Evolutionary conservation across 2,329 filamentous ascomycete genomes (phyloP).

Genomic region (Aspergillus candidus): DNA sequence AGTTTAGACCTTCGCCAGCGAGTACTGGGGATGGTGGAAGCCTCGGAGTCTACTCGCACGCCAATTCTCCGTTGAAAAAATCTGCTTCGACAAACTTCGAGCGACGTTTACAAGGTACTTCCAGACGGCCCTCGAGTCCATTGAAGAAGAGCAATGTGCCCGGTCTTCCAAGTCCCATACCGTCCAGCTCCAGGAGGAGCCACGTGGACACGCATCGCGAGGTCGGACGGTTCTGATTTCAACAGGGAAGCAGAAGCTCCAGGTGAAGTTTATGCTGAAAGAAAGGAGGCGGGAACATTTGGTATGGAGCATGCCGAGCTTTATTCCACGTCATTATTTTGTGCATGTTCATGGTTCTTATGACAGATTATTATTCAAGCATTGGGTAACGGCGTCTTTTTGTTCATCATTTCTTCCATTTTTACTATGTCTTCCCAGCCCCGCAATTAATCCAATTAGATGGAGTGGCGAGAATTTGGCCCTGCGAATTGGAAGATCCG

Average conservation of each 20-base stretch:
- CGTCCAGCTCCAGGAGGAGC: conserved; percentile 30
- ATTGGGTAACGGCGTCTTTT: conserved; percentile 1
- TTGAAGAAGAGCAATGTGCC: conserved; percentile 40
- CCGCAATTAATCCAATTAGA: no score
- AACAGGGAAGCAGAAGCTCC: no score
- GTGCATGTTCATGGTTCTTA: no score
- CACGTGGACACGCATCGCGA: conserved; percentile 26
- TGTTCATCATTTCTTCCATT: no score
- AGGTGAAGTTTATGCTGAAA: no score
- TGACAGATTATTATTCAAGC: not conserved
- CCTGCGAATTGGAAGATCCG: no score
- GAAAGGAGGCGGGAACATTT: no score
- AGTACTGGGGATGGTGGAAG: conserved; percentile 62
- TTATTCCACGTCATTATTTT: no score
- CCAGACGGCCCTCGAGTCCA: conserved; percentile 29
- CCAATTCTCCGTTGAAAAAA: conserved; percentile 78
- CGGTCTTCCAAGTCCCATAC: conserved; percentile 27
- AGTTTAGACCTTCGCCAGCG: conserved; percentile 43
- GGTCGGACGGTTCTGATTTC: conserved; percentile 21
- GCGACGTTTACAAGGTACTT: conserved; percentile 33
- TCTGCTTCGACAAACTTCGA: conserved; percentile 56
- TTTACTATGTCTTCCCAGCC: no score
- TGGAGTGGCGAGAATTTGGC: no score
- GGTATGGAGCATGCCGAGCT: no score
- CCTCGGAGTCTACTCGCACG: conserved; percentile 72